These are phyloP conservation scores for Rhynchospora tenuis DNA, from an alignment of 176 grass and related monocot genomes.

Conservation along the genomic window DNA sequence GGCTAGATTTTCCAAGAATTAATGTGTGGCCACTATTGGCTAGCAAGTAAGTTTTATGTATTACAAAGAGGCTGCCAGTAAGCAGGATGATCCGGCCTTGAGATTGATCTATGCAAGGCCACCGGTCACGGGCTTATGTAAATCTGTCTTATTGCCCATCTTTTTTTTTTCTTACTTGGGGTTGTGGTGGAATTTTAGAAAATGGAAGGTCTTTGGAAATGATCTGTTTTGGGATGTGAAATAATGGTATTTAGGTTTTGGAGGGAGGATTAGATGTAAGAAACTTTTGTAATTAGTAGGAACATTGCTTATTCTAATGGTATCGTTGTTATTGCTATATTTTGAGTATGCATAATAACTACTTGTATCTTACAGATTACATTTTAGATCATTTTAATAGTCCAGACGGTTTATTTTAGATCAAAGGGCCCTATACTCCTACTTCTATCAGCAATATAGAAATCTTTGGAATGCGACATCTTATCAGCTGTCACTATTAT, in stretches of 20 bases:
- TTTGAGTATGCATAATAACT: neutral
- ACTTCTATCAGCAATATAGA: neutral
- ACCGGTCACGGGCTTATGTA: neutral
- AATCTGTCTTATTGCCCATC: neutral
- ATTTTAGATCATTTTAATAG: neutral
- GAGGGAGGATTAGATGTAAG: neutral
- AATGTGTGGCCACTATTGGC: neutral
- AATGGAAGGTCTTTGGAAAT: neutral
- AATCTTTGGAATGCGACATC: neutral
- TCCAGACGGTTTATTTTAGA: too few species aligned
- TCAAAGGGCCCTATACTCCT: too few species aligned
- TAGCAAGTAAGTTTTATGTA: neutral
- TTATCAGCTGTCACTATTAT: neutral
- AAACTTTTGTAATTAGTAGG: conserved; percentile 9
- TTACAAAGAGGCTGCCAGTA: neutral
- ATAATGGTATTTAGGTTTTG: neutral
- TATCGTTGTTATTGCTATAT: neutral
- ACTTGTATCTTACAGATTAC: neutral
- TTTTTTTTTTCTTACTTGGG: neutral
- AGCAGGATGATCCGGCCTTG: neutral
- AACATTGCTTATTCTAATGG: conserved; percentile 5
- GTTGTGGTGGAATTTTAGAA: neutral
- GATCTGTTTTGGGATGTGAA: neutral
- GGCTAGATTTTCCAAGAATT: neutral
- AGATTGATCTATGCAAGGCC: neutral